Evolutionary conservation across 306 rosid genomes (phyloP), one percentile per base, ranked within the genome.

Genomic region (Macrotyloma uniflorum): DNA sequence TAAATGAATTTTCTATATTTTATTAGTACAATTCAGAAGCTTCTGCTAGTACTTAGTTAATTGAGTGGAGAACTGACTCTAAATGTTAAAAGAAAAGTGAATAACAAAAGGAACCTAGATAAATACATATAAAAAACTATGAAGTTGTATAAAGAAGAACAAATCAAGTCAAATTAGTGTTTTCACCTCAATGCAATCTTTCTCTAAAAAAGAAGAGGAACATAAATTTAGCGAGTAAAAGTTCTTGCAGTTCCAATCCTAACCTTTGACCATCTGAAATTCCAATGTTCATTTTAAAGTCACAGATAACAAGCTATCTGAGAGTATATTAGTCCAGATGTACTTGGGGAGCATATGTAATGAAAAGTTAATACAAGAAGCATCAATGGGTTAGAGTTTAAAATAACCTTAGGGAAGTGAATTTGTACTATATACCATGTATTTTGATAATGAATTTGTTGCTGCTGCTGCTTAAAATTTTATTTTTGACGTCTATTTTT

Each of bases 361-460:
- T 55, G 40, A 38, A 57, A 36, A 18, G 28, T 26, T 35, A 36
- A 61, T 5, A 71, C n/a, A 18, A 51, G 58, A 30, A 71, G 42
- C 35, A 64, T 15, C 45, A n/a, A 23, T 14, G 8, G 5, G 51
- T 26, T 50, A 46, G 35, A 38, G 6, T 67, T 66, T 16, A 24
- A 30, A 66, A 20, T 24, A 24, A 26, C 67, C 18, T 30, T 7
- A 6, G 50, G 28, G 10, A 38, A 35, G 46, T 50, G 4, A n/a
- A 30, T 15, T 64, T 20, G 7, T 50, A 76, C 15, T 16, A 50
- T 16, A 55, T 55, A 59, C 5, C 4, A 65, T 18, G 47, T 61
- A 26, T 5, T 32, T 43, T n/a, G 70, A 64, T 19, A 54, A 63
- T 32, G 72, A 76, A 20, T 63, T 76, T 14, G 33, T 64, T 76